These are phyloP conservation scores for Skeletonema costatum DNA, from an alignment of 108 stramenopile genomes.

Conservation along the genomic window DNA sequence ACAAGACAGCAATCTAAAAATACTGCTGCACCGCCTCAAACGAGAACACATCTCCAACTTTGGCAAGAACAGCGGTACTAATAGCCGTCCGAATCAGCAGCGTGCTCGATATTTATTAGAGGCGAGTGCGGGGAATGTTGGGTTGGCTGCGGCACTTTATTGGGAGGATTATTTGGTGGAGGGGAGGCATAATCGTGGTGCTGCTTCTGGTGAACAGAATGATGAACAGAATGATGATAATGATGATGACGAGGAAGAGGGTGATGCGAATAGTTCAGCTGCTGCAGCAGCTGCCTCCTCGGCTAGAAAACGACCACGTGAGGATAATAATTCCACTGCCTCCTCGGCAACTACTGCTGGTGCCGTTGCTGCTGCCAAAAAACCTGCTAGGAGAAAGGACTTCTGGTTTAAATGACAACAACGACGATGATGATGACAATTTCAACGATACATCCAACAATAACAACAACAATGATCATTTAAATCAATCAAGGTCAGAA, in stretches of 20 bases:
- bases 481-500: neutral
- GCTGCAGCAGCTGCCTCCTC: neutral
- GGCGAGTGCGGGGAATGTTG: conserved; percentile 67
- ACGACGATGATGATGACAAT: neutral
- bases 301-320: neutral
- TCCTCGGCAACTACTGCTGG: neutral
- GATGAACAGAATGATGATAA: no score
- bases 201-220: neutral
- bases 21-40: conserved; percentile 19
- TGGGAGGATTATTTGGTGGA: conserved; percentile 74
- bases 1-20: neutral
- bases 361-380: neutral
- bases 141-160: conserved; percentile 70
- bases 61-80: neutral
- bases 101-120: conserved; percentile 61
- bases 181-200: neutral
- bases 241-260: conserved; percentile 5
- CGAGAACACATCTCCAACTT: conserved; percentile 33
- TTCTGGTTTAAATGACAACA: neutral
- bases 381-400: neutral
- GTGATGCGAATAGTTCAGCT: neutral
- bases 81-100: conserved; percentile 25
- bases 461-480: neutral
- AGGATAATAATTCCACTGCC: neutral
- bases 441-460: no score